Conservation (phyloP, 257 asterid species). For the Paraleonurus japonicus region DNA sequence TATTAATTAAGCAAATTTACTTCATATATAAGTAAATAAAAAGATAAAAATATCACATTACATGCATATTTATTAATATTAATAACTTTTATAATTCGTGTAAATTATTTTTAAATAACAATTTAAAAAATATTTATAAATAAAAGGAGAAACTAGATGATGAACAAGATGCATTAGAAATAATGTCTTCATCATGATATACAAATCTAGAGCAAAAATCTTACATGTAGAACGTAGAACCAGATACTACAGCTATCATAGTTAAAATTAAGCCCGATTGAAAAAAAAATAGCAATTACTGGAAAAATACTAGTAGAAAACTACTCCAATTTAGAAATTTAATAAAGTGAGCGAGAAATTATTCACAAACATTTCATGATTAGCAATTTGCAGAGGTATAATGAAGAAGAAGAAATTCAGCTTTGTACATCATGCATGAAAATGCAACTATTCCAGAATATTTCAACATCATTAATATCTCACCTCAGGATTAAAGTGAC, state of each 20-base stretch:
- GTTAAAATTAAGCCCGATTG: neutral
- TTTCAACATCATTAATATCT: neutral
- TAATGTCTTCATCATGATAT: neutral
- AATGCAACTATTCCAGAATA: neutral
- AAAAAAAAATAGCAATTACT: neutral
- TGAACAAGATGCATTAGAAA: neutral
- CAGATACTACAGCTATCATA: neutral
- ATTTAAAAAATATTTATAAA: too few relatives aligned
- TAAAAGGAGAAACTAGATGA: neutral
- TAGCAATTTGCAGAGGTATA: slow-evolving; percentile 5
- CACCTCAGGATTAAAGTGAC: neutral
- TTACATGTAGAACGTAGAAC: neutral
- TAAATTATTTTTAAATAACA: too few relatives aligned
- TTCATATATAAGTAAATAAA: too few relatives aligned
- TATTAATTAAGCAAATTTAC: too few relatives aligned
- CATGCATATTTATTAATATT: too few relatives aligned
- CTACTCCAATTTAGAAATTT: neutral
- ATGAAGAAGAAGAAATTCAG: neutral
- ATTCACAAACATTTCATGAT: neutral
- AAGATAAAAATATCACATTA: too few relatives aligned
- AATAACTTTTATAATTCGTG: too few relatives aligned
- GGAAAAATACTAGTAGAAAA: neutral
- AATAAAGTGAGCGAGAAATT: neutral
- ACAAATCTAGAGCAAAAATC: neutral
- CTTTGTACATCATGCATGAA: slow-evolving; percentile 17